Percentiles rank a stretch among this genome's conserved stretches.
phyloP scores from a whole-genome alignment of 805 yeast species.

The Candida andamanensis region DNA sequence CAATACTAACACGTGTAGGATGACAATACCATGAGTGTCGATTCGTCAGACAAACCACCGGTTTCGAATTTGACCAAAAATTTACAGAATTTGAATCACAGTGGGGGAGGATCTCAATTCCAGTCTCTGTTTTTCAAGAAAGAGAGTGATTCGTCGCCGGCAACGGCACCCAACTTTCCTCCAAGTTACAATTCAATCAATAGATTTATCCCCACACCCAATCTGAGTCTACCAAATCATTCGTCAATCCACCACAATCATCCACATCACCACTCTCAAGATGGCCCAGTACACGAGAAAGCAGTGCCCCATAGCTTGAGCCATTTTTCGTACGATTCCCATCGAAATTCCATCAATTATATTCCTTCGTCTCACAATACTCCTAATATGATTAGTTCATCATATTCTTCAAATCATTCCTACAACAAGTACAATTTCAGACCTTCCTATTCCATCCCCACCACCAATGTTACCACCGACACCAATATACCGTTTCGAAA shows the following conservation, averaged over 20 bases:
- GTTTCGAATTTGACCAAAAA: constrained; percentile 31
- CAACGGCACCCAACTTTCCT: constrained; percentile 8
- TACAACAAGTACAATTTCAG: constrained; percentile 18
- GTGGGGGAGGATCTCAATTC: background rate
- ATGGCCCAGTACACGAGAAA: background rate
- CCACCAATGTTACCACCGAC: constrained; percentile 51
- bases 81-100: constrained; percentile 13
- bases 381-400: constrained; percentile 37
- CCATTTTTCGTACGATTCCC: constrained; percentile 7
- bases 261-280: background rate
- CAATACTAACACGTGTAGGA: too few species aligned
- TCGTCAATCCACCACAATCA: background rate
- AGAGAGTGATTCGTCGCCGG: background rate
- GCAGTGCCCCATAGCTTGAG: constrained; percentile 1
- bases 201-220: too few species aligned
- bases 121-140: background rate
- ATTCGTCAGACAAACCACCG: constrained; percentile 5
- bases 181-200: constrained; percentile 10
- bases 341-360: constrained; percentile 18
- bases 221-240: too few species aligned
- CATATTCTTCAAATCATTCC: constrained; percentile 39
- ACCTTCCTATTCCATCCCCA: constrained; percentile 41
- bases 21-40: constrained; percentile 6
- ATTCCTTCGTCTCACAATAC: constrained; percentile 41
- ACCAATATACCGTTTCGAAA: constrained; percentile 10